Evolutionary conservation across 331 rosid genomes (phyloP).

Genomic region (Cydonia oblonga): DNA sequence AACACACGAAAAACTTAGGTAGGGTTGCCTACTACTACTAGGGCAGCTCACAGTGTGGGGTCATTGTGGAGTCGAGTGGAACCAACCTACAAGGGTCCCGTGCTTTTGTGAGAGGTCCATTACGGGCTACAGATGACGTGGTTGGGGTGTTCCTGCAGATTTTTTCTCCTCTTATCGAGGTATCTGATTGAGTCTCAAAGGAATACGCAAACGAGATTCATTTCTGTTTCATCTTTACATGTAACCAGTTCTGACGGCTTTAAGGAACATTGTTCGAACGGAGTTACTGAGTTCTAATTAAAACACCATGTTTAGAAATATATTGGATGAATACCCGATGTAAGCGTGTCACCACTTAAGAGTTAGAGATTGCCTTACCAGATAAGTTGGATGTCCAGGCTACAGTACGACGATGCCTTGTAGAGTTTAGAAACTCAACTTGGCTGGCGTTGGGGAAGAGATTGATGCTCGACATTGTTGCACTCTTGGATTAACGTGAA

Average conservation of each 20-base stretch:
- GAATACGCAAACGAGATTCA: not conserved
- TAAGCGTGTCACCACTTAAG: not conserved
- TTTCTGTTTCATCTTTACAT: not conserved
- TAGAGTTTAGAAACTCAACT: not conserved
- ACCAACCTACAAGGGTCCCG: not conserved
- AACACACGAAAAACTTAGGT: not conserved
- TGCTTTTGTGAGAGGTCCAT: not conserved
- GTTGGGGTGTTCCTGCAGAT: not conserved
- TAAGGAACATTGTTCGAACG: not conserved
- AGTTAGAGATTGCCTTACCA: not conserved
- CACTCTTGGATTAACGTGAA: not conserved
- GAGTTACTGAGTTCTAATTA: not conserved
- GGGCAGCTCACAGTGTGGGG: not conserved
- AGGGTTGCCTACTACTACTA: too few relatives aligned
- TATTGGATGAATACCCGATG: not conserved
- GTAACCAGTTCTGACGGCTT: not conserved
- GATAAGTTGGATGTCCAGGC: not conserved
- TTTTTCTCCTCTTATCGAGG: not conserved
- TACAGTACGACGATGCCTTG: not conserved
- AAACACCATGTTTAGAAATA: not conserved
- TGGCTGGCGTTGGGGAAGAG: not conserved
- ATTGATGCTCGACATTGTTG: not conserved
- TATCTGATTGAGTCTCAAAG: not conserved
- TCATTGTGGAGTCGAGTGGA: not conserved
- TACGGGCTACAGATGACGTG: not conserved